These are phyloP conservation scores for Mariannaea elegans DNA, from an alignment of 2,329 filamentous ascomycete species.

Conservation along the genomic window DNA sequence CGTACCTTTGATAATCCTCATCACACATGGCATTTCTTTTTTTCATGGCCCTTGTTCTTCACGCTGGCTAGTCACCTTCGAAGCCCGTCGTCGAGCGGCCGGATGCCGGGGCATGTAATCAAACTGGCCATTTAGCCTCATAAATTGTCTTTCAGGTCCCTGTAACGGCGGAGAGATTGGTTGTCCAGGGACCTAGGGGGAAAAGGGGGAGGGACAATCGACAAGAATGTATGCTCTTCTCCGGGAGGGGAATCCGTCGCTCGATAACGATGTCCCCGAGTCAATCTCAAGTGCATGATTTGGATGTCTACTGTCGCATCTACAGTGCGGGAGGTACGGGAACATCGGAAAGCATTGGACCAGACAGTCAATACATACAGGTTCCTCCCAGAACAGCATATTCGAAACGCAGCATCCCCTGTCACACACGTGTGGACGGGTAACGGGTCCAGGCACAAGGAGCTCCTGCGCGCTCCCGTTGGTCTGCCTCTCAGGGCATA, in stretches of 20 bases:
- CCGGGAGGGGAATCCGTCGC: slow-evolving; percentile 1
- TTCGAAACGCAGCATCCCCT: slow-evolving; percentile 34
- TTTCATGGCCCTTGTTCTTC: slow-evolving; percentile 21
- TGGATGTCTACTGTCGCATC: slow-evolving; percentile 9
- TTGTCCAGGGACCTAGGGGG: slow-evolving; percentile 26
- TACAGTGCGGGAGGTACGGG: slow-evolving; percentile 17
- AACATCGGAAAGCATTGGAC: slow-evolving; percentile 9
- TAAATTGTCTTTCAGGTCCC: slow-evolving; percentile 25
- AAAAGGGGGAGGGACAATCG: slow-evolving; percentile 29
- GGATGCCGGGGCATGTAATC: slow-evolving; percentile 32
- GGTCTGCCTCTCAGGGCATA: slow-evolving; percentile 7
- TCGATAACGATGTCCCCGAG: slow-evolving; percentile 5
- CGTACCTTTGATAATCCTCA: not conserved
- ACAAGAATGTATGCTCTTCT: slow-evolving; percentile 1
- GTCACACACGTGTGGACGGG: slow-evolving; percentile 36
- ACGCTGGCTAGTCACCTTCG: not conserved
- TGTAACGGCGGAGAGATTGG: slow-evolving; percentile 26
- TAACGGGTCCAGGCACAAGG: slow-evolving; percentile 18
- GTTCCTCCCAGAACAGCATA: slow-evolving; percentile 17
- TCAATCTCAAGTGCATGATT: not conserved
- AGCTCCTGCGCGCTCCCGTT: not conserved
- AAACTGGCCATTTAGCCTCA: slow-evolving; percentile 35
- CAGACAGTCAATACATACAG: slow-evolving; percentile 1
- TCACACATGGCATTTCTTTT: slow-evolving; percentile 21
- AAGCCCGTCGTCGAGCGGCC: slow-evolving; percentile 38